Evolutionary conservation across 225 moss, liverwort and hornwort genomes (phyloP).

Genomic region (Pseudisothecium myosuroides): DNA sequence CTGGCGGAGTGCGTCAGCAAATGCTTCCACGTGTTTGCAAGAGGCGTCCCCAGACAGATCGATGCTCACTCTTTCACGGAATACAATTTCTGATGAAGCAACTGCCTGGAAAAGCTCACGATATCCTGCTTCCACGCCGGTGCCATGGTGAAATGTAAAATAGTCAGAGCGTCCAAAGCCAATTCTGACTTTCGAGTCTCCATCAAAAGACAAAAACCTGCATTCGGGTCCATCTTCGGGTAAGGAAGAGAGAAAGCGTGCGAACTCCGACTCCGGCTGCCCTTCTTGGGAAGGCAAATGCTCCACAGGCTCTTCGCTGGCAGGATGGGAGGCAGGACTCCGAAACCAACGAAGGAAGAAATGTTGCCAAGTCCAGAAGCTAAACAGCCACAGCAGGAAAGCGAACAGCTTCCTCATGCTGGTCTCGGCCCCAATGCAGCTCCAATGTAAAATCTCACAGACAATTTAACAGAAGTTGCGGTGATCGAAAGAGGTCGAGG

Average conservation of each 20-base stretch:
- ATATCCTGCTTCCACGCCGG: background rate
- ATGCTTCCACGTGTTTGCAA: background rate
- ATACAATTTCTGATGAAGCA: background rate
- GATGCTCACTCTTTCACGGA: rapidly evolving
- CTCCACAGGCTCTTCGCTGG: too few relatives aligned
- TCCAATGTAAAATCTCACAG: background rate
- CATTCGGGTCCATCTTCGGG: rapidly evolving
- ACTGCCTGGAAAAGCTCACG: background rate
- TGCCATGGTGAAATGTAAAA: background rate
- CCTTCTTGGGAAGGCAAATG: background rate
- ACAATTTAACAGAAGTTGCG: background rate
- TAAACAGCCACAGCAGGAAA: background rate
- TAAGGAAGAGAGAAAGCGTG: background rate
- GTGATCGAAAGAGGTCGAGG: background rate
- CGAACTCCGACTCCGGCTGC: background rate
- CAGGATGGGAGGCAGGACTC: background rate
- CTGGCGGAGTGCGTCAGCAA: background rate
- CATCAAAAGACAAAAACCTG: background rate
- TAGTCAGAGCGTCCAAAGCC: rapidly evolving
- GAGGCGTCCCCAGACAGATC: rapidly evolving
- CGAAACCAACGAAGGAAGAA: background rate
- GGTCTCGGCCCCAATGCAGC: background rate
- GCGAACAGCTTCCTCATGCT: background rate
- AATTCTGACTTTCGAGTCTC: background rate
- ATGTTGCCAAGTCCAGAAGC: background rate